A percentile compares a stretch with the other conserved stretches of the same genome.
Conservation (phyloP, 805 yeast species). For the Kuraishia molischiana region DNA sequence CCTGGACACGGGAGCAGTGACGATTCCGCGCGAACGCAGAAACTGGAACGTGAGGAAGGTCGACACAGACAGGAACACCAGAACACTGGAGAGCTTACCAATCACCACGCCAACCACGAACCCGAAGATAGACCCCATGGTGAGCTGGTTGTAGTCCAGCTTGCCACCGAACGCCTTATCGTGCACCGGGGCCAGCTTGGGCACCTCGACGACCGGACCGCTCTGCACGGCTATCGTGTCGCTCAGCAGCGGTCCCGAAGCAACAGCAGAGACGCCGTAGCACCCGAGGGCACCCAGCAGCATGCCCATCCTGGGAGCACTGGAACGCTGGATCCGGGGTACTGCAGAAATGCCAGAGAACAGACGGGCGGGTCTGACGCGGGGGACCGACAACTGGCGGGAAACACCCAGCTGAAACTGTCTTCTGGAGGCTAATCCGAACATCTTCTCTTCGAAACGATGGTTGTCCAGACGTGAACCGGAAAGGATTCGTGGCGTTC, state of each 20-base stretch:
- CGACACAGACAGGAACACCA: constrained; percentile 40
- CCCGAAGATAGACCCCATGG: constrained; percentile 57
- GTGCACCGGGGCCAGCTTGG: not conserved
- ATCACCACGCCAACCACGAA: constrained; percentile 45
- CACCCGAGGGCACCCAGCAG: not conserved
- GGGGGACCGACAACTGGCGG: no score
- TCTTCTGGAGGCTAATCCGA: no score
- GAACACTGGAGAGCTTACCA: constrained; percentile 49
- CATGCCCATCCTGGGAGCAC: not conserved
- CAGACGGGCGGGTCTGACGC: no score
- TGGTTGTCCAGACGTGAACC: no score
- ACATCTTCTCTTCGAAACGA: no score
- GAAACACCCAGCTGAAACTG: no score
- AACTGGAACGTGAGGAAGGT: constrained; percentile 36
- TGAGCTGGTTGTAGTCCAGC: constrained; percentile 50
- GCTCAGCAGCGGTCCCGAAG: no score
- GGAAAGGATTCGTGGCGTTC: no score
- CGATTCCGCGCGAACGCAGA: constrained; percentile 44
- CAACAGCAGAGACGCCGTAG: not conserved
- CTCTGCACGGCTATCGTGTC: no score
- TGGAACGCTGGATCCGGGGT: not conserved
- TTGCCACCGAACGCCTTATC: constrained; percentile 33
- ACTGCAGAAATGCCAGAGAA: no score
- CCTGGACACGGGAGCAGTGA: constrained; percentile 30
- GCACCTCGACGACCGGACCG: not conserved